Evolutionary conservation across 2,329 filamentous ascomycete species (phyloP), one percentile per base, ranked within the genome.

Genomic region (Botrytis porri): DNA sequence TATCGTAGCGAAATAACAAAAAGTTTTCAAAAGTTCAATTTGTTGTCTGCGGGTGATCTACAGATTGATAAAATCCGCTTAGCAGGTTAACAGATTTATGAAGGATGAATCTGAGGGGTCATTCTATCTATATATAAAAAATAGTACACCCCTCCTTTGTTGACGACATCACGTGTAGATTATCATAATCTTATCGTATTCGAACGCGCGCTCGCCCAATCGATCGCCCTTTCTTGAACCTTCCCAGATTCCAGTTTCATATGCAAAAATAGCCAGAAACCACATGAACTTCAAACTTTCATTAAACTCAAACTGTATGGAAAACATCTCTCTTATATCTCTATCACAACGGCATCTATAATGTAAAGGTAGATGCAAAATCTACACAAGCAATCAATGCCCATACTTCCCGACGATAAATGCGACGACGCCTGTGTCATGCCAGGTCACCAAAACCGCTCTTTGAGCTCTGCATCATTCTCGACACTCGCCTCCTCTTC

Each of bases 401-500:
- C 70, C 9, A 41, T 71, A 51, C 73, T 79, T 60, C 77, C 78
- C 29, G 75, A 79, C 60, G 76, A 80, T 62, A 80, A 78, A 75
- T 80, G 79, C 74, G 74, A 77, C 45, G 78, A 76, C 71, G 76
- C 75, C 54, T 78, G 77, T 70, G 73, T 69, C 37, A 72, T 75
- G 35, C 74, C 77, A 35, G 76, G 75, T 57, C 62, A 75, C 70
- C 74, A 77, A 51, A 71, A 61, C 39, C 77, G 74, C 59, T 73
- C 74, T 25, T 63, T 75, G 22, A 71, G 73, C 72, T 75, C 77
- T 8, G 54, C 74, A 60, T 76, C 77, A 45, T 78, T 86, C 51
- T 83, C 86, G 62, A 83, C 85, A 45, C 80, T 89, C 54, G 77
- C 90, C 67, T 86, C 93, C 73, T 88, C 93, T 37, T 86, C 88